phyloP scores from a whole-genome alignment of 2,329 filamentous ascomycete species.

The Parastagonospora avenae region DNA sequence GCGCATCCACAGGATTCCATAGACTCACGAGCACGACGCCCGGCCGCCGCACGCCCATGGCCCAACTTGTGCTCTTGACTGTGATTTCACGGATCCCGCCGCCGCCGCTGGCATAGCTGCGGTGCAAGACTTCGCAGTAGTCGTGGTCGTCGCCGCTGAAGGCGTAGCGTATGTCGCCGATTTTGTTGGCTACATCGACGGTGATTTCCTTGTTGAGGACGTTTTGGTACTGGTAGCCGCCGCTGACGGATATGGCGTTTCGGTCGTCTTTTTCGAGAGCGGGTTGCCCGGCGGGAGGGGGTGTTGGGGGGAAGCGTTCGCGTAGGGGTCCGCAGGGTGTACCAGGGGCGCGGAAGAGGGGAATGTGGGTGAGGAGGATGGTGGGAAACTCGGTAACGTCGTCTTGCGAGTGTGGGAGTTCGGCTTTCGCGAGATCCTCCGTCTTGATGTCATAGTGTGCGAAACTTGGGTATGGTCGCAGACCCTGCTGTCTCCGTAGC shows the following conservation, averaged over 20 bases:
- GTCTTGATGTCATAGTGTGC: slow-evolving; percentile 65
- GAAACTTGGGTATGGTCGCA: slow-evolving; percentile 61
- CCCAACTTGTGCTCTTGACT: slow-evolving; percentile 93
- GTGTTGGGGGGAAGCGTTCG: slow-evolving; percentile 79
- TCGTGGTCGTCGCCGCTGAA: slow-evolving; percentile 98
- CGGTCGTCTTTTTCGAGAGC: slow-evolving; percentile 66
- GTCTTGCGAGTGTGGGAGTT: slow-evolving; percentile 44
- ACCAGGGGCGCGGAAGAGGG: slow-evolving; percentile 78
- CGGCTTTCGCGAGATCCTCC: slow-evolving; percentile 43
- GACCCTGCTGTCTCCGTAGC: slow-evolving; percentile 67
- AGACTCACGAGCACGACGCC: slow-evolving; percentile 88
- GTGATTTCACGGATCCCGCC: slow-evolving; percentile 76
- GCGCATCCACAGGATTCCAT: slow-evolving; percentile 82
- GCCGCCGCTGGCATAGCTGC: slow-evolving; percentile 64
- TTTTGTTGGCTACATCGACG: slow-evolving; percentile 72
- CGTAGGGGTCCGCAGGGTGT: slow-evolving; percentile 87
- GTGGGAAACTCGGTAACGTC: slow-evolving; percentile 75
- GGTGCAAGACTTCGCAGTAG: slow-evolving; percentile 89
- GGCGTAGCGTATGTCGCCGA: slow-evolving; percentile 82
- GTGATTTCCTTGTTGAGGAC: slow-evolving; percentile 81
- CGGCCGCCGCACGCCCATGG: slow-evolving; percentile 88
- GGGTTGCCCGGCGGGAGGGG: slow-evolving; percentile 64
- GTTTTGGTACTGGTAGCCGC: slow-evolving; percentile 96
- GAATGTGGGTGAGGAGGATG: slow-evolving; percentile 88
- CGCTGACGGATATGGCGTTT: slow-evolving; percentile 77